phyloP scores from a whole-genome alignment of 192 early-diverging fungal genomes.

The Podila epicladia region DNA sequence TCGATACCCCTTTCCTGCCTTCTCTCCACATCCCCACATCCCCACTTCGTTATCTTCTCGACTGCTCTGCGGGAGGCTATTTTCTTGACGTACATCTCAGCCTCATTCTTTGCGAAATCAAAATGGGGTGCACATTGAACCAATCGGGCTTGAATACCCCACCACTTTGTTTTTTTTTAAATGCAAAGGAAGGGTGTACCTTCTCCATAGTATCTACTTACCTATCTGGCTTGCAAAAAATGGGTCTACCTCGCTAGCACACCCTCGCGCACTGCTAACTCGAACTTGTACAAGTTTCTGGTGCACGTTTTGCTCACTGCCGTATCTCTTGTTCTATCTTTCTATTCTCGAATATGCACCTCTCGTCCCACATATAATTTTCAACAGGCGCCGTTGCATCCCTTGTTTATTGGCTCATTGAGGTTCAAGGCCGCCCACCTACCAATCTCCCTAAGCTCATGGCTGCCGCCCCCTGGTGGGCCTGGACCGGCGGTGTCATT shows the following conservation, averaged over 20 bases:
- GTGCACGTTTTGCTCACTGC: too few relatives aligned
- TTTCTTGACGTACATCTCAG: too few relatives aligned
- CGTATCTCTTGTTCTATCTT: too few relatives aligned
- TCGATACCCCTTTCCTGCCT: too few relatives aligned
- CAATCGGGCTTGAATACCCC: neutral
- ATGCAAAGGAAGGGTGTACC: too few relatives aligned
- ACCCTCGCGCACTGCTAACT: too few relatives aligned
- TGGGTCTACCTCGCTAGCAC: too few relatives aligned
- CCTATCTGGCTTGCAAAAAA: too few relatives aligned
- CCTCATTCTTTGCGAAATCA: too few relatives aligned
- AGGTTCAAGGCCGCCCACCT: slow-evolving; percentile 19
- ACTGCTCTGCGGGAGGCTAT: neutral
- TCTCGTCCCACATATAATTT: neutral
- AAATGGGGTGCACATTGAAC: neutral
- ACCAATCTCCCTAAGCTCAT: slow-evolving; percentile 8
- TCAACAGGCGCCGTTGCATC: slow-evolving; percentile 14
- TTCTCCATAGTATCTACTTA: too few relatives aligned
- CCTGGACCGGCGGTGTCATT: slow-evolving; percentile 57
- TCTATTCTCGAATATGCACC: too few relatives aligned
- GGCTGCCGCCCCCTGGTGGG: slow-evolving; percentile 52
- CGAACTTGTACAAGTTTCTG: too few relatives aligned
- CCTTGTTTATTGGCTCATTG: slow-evolving; percentile 16
- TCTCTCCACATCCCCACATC: neutral
- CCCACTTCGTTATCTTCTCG: neutral
- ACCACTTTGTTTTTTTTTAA: neutral